A percentile compares a stretch with the other conserved stretches of the same genome.
Evolutionary conservation across 2,329 filamentous ascomycete species (phyloP).

Genomic region (Aspergillus brunneoviolaceus): DNA sequence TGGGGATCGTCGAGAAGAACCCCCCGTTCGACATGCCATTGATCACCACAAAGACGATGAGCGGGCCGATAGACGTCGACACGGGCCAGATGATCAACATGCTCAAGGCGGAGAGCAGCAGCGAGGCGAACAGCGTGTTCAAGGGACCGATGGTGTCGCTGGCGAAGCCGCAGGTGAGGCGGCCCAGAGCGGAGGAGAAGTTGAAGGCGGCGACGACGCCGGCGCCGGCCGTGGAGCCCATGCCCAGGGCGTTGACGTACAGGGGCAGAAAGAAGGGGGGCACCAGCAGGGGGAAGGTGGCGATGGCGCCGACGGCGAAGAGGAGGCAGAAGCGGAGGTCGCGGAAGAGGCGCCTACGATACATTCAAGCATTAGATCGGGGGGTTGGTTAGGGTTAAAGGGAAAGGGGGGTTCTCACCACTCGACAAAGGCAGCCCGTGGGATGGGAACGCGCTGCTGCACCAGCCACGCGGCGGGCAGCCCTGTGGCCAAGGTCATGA

Average conservation of each 20-base stretch:
- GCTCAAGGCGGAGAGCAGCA: slow-evolving; percentile 56
- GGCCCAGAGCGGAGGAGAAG: slow-evolving; percentile 59
- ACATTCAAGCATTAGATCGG: background rate
- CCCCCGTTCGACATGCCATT: slow-evolving; percentile 63
- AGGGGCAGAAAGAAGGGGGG: slow-evolving; percentile 63
- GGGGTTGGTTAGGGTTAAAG: background rate
- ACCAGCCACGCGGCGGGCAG: slow-evolving; percentile 58
- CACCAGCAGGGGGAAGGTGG: slow-evolving; percentile 61
- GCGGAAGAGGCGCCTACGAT: slow-evolving; percentile 51
- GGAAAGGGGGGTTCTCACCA: slow-evolving; percentile 38
- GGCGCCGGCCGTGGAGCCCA: slow-evolving; percentile 55
- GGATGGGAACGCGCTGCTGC: slow-evolving; percentile 37
- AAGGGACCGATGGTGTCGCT: slow-evolving; percentile 57
- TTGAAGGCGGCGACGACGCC: slow-evolving; percentile 62
- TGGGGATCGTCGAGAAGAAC: slow-evolving; percentile 65
- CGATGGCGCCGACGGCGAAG: slow-evolving; percentile 56
- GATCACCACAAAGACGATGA: slow-evolving; percentile 58
- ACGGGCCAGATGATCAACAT: slow-evolving; percentile 64
- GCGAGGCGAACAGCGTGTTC: slow-evolving; percentile 54
- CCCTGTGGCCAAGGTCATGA: slow-evolving; percentile 55
- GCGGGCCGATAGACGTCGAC: slow-evolving; percentile 53
- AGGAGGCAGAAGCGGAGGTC: slow-evolving; percentile 53
- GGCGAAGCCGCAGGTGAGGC: slow-evolving; percentile 54
- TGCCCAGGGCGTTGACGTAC: slow-evolving; percentile 55
- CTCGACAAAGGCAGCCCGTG: slow-evolving; percentile 47